Base-by-base conservation (phyloP, 1,139 yeast genomes). In the Saccharomyces pastorianus region DNA sequence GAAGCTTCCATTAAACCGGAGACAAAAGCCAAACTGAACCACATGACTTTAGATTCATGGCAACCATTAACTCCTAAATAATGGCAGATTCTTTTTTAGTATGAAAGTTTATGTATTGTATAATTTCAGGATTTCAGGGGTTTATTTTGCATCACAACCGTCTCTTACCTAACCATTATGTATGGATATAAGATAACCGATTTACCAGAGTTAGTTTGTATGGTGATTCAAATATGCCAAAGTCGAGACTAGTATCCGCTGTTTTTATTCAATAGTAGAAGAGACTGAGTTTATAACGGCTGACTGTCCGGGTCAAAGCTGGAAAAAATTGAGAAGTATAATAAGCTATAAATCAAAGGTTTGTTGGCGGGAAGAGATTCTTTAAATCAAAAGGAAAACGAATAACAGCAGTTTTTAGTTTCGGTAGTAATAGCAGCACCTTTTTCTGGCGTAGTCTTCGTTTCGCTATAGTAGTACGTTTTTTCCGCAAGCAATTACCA, bases 1-100 rank as follows among this genome's bases (percentile, higher is more conserved):
- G 42, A 26, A 3, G 61, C 66, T 14, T 64, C 66, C 4, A 51
- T 53, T 3, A 56, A 58, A 17, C 66, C 64, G 11, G 56, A 56
- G 14, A 63, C 59, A 53, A 63, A 62, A 46, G 66, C 65, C 23
- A 61, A 62, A 41, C 47, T 61, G 32, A 65, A 60, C 28, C 53
- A 56, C 17, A 58, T 64, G 60, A 63, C 71, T n/a, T 71, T 80
- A 78, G 73, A 79, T 23, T 80, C 80, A 47, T 81, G 85, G 85
- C 76, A 77, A 54, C 84, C 85, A 6, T 67, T 81, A 17, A 32
- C 38, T 7, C 38, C 38, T n/a, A 32, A 32, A 32, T 32, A 67
- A 61, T 31, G 14, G 34, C 34, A 31, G 34, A 31, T 31, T 31
- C 14, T 31, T 11, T 31, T 31, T 31, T 31, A 31, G 2, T 31